Percentiles rank a stretch among this genome's conserved stretches.
These are phyloP conservation scores for Pulveroboletus sp. DNA, from an alignment of 768 basidiomycete species.

Conservation along the genomic window DNA sequence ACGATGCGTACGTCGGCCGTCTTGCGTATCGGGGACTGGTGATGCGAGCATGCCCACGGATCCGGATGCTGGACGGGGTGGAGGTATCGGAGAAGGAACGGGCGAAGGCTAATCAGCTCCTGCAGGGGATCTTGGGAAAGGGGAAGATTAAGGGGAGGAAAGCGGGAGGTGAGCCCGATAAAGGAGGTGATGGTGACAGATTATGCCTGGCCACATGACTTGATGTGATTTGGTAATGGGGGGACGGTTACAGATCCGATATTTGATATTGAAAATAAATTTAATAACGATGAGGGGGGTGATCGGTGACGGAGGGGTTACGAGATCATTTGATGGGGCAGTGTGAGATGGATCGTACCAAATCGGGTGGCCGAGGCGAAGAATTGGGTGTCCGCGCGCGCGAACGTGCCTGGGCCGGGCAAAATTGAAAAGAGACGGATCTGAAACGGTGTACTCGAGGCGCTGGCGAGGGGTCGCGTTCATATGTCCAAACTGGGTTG, in stretches of 20 bases:
- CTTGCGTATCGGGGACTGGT: conserved; percentile 86
- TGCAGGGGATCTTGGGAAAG: conserved; percentile 51
- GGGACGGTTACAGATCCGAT: conserved; percentile 11
- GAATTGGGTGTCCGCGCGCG: conserved; percentile 24
- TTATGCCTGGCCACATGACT: conserved; percentile 30
- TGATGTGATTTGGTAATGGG: conserved; percentile 17
- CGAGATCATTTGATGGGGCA: conserved; percentile 21
- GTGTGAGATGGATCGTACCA: conserved; percentile 20
- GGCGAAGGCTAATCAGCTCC: conserved; percentile 69
- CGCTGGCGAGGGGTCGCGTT: conserved; percentile 2
- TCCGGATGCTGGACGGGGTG: conserved; percentile 84
- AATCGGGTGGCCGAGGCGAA: conserved; percentile 19
- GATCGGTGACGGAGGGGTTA: conserved; percentile 23
- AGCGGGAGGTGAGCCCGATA: conserved; percentile 15
- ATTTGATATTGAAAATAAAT: conserved; percentile 10
- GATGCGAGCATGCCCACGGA: conserved; percentile 65
- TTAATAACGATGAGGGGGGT: neutral
- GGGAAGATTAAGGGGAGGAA: conserved; percentile 33
- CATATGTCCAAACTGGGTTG: conserved; percentile 26
- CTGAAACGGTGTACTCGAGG: conserved; percentile 32
- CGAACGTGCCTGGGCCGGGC: conserved; percentile 23
- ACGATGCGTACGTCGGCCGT: conserved; percentile 81
- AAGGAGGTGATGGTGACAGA: conserved; percentile 23
- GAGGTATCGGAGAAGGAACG: conserved; percentile 79
- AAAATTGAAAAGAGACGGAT: conserved; percentile 25